phyloP scores from a whole-genome alignment of 306 rosid genomes.

The Adenanthera pavonina region DNA sequence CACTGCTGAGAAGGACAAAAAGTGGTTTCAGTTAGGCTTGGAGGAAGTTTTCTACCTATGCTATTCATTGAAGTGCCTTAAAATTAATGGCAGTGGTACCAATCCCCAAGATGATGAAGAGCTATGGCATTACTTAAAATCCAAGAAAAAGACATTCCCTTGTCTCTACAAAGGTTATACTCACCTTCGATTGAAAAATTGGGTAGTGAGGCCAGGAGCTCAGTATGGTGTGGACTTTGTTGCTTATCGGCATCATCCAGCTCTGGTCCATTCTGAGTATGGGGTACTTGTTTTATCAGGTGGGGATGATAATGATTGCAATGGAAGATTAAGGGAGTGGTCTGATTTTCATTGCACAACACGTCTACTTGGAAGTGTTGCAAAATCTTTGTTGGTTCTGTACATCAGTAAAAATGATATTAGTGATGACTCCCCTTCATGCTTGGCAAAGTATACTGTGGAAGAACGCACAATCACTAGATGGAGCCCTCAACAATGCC shows the following conservation, averaged over 20 bases:
- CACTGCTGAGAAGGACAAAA: conserved; percentile 56
- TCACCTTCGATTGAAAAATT: conserved; percentile 70
- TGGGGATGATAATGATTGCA: conserved; percentile 40
- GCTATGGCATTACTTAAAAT: conserved; percentile 62
- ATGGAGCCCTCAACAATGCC: conserved; percentile 71
- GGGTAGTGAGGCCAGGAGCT: conserved; percentile 79
- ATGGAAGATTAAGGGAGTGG: conserved; percentile 72
- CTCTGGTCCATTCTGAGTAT: conserved; percentile 76
- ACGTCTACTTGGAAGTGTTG: conserved; percentile 72
- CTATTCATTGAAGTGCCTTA: conserved; percentile 67
- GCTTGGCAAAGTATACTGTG: conserved; percentile 48
- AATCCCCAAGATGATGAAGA: conserved; percentile 48
- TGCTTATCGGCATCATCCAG: conserved; percentile 77
- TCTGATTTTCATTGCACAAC: conserved; percentile 75
- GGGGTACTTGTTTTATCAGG: conserved; percentile 73
- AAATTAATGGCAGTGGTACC: conserved; percentile 40
- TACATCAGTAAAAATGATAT: conserved; percentile 48
- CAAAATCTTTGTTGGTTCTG: conserved; percentile 64
- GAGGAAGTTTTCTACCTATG: conserved; percentile 83
- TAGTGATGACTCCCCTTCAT: conserved; percentile 44
- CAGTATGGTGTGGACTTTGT: conserved; percentile 78
- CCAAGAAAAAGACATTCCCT: conserved; percentile 58
- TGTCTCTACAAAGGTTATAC: conserved; percentile 67
- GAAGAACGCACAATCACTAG: conserved; percentile 59
- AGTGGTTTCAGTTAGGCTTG: conserved; percentile 62